Evolutionary conservation across 2,329 filamentous ascomycete genomes (phyloP), one percentile per base, ranked within the genome.

Genomic region (Ophiostoma sp.): DNA sequence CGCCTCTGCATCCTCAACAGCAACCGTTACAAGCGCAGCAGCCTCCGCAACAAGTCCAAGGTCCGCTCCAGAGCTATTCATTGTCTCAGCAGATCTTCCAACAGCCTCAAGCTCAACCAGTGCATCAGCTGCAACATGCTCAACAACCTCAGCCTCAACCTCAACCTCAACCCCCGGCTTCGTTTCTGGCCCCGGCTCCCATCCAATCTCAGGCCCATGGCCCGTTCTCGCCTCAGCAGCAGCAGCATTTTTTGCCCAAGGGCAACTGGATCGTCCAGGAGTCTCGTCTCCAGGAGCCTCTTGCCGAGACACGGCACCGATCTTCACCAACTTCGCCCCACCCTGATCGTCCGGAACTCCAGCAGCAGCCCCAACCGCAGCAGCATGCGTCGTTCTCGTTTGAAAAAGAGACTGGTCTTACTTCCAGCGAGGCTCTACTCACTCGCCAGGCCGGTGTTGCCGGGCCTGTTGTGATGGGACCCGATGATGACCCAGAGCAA

Each of bases 341-440:
- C 16, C 68, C 65, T 62, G 42, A 67, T 42, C 49, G 40, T 36
- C 44, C 66, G 64, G 45, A 38, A 45, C 67, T 63, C 60, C 68
- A 69, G 49, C 66, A 66, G 12, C 69, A 67, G 52, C 64, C 45
- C 7, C 63, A 64, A 38, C 49, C 16, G 41, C 69, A 68, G 18
- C 70, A 66, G 63, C 72, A 62, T 2, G 42, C 73, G 74, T 71
- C 73, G 58, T 79, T 77, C 67, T 81, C 78, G 8, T 81, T 81
- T 58, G 83, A 85, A 66, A 86, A 85, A 73, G 84, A 86, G 73
- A 84, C 80, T 0, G 83, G 81, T 0, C 71, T 77, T 4, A 44
- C 66, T 6, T 49, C 66, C 60, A 49, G 65, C 42, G 62, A 66
- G 18, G 52, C 66, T 3, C 18, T 36, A 18, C 44, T 68, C 16